phyloP scores from a whole-genome alignment of 495 filamentous ascomycete species.

The Penicillium bialowiezense region DNA sequence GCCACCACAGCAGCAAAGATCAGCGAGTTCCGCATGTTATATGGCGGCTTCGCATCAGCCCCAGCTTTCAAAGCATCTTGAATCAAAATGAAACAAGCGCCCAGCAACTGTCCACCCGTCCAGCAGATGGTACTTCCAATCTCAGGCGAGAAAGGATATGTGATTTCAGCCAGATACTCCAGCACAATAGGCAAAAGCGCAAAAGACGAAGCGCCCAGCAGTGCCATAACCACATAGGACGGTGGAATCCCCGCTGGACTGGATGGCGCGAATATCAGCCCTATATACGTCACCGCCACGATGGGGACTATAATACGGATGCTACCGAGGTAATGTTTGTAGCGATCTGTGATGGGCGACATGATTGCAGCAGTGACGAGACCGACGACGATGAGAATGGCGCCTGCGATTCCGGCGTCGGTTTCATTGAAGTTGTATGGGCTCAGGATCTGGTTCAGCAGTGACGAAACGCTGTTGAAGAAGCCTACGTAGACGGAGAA shows the following conservation, averaged over 20 bases:
- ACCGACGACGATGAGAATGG: slow-evolving; percentile 84
- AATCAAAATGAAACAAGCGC: slow-evolving; percentile 78
- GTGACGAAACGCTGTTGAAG: slow-evolving; percentile 88
- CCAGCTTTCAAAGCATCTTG: slow-evolving; percentile 74
- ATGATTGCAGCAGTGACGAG: slow-evolving; percentile 72
- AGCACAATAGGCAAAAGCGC: slow-evolving; percentile 76
- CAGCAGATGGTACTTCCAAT: slow-evolving; percentile 79
- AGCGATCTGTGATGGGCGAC: slow-evolving; percentile 79
- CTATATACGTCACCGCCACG: slow-evolving; percentile 68
- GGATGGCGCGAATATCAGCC: slow-evolving; percentile 75
- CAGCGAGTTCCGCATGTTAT: slow-evolving; percentile 69
- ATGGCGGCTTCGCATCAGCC: slow-evolving; percentile 50
- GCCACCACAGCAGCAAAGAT: slow-evolving; percentile 75
- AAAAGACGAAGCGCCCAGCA: slow-evolving; percentile 82
- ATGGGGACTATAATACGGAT: slow-evolving; percentile 77
- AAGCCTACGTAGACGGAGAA: slow-evolving; percentile 84
- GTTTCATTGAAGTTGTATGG: slow-evolving; percentile 79
- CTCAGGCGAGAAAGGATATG: slow-evolving; percentile 84
- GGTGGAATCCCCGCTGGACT: slow-evolving; percentile 67
- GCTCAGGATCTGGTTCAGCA: slow-evolving; percentile 84
- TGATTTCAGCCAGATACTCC: slow-evolving; percentile 83
- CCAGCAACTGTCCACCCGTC: slow-evolving; percentile 68
- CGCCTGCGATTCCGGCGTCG: slow-evolving; percentile 86
- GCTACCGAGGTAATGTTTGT: slow-evolving; percentile 70
- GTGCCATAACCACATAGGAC: slow-evolving; percentile 57